Evolutionary conservation across 2,329 filamentous ascomycete genomes (phyloP).

Genomic region (Helicocarpus griseus): DNA sequence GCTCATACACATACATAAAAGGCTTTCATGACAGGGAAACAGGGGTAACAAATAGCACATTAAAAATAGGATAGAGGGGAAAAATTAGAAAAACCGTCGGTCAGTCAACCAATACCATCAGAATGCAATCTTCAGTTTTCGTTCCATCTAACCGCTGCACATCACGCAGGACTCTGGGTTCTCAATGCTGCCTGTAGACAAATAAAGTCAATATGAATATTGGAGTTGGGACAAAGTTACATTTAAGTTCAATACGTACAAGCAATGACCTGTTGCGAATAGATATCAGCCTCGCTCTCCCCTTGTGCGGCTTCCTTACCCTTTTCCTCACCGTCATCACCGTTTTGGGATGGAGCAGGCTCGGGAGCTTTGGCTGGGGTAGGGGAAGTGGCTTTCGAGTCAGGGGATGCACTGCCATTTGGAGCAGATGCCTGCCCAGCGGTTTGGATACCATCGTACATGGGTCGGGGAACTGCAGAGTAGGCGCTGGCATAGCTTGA

Average conservation of each 20-base stretch:
- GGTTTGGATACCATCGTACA: constrained; percentile 39
- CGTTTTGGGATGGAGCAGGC: constrained; percentile 57
- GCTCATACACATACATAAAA: background rate
- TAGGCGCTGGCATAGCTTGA: constrained; percentile 50
- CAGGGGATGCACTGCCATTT: constrained; percentile 43
- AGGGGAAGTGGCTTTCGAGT: constrained; percentile 56
- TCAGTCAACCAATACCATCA: background rate
- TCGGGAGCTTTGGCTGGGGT: constrained; percentile 58
- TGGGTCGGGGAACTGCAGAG: constrained; percentile 55
- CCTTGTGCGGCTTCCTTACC: constrained; percentile 44
- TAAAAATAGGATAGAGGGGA: background rate
- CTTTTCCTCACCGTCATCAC: constrained; percentile 28
- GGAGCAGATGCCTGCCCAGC: constrained; percentile 26
- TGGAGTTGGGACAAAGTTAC: constrained; percentile 13
- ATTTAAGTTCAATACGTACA: constrained; percentile 53
- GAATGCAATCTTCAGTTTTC: background rate
- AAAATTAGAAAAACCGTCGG: background rate
- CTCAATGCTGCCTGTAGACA: constrained; percentile 69
- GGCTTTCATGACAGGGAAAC: background rate
- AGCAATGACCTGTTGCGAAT: constrained; percentile 79
- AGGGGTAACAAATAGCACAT: background rate
- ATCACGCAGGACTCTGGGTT: constrained; percentile 92
- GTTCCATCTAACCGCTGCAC: constrained; percentile 70
- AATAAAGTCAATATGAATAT: constrained; percentile 20
- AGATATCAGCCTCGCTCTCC: constrained; percentile 76